Conservation (phyloP, 768 basidiomycete genomes). For the Daedaleopsis sinensis region DNA sequence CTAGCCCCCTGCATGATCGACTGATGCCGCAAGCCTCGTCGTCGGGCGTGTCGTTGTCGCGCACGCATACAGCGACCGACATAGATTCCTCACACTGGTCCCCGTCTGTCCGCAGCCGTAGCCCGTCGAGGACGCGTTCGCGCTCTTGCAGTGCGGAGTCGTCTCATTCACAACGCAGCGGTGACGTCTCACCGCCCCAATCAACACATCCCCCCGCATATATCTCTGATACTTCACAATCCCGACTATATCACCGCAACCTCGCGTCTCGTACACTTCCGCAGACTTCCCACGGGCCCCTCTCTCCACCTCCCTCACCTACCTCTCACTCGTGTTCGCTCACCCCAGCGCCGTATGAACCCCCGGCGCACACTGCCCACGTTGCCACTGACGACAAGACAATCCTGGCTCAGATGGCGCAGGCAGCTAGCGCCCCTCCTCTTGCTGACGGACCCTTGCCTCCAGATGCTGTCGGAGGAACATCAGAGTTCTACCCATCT, state of each 20-base stretch:
- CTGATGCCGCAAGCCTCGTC: conserved; percentile 11
- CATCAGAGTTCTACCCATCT: conserved; percentile 19
- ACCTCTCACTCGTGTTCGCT: background rate
- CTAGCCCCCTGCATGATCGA: conserved; percentile 3
- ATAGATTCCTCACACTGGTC: conserved; percentile 31
- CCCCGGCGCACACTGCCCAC: conserved; percentile 29
- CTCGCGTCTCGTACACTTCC: conserved; percentile 1
- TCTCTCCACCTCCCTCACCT: background rate
- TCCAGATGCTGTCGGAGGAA: conserved; percentile 2
- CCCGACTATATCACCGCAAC: background rate
- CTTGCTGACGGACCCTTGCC: conserved; percentile 9
- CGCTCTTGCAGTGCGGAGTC: conserved; percentile 9
- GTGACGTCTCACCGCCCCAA: background rate
- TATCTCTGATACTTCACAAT: background rate
- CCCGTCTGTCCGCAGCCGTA: conserved; percentile 40
- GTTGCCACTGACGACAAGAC: conserved; percentile 42
- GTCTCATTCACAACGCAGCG: background rate
- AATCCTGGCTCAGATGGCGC: conserved; percentile 34
- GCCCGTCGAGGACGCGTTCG: background rate
- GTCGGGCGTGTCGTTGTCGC: conserved; percentile 25
- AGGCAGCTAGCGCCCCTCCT: conserved; percentile 31
- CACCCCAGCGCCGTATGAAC: conserved; percentile 9
- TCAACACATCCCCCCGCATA: conserved; percentile 16
- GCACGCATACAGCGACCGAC: background rate
- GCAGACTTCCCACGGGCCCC: conserved; percentile 3